Conservation (phyloP, 192 early-diverging fungal species). For the Mortierella antarctica region DNA sequence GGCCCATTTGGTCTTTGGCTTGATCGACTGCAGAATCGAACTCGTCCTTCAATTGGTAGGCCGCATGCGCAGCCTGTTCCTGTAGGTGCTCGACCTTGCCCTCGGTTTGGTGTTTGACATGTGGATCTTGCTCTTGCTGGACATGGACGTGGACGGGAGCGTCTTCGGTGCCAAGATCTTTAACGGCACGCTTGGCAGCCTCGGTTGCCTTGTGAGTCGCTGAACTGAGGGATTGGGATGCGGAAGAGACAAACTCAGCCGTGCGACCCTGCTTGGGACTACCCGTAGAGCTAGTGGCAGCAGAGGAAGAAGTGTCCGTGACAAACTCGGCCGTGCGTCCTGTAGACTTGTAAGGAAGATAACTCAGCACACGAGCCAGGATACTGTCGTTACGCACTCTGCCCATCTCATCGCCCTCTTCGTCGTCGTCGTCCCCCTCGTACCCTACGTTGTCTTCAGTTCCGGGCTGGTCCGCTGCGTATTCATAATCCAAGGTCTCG, state of each 20-base stretch:
- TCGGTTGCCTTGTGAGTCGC: not conserved
- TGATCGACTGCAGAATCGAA: not conserved
- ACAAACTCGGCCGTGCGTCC: not conserved
- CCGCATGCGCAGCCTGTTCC: not conserved
- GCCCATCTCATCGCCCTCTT: constrained; percentile 3
- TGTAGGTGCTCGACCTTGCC: not conserved
- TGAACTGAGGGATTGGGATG: not conserved
- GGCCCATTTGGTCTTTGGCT: too few relatives aligned
- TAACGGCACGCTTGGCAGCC: not conserved
- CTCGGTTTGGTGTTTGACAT: not conserved
- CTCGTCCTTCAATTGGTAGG: not conserved
- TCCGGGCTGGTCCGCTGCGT: too few relatives aligned
- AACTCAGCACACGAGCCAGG: not conserved
- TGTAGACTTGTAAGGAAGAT: not conserved
- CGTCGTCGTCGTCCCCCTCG: not conserved
- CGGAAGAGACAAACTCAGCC: not conserved
- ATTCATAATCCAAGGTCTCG: not conserved
- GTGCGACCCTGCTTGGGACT: too few relatives aligned
- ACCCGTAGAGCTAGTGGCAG: too few relatives aligned
- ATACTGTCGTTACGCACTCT: not conserved
- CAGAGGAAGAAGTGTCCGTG: too few relatives aligned
- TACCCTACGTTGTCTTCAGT: not conserved
- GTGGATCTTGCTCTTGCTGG: not conserved
- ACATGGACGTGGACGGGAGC: not conserved
- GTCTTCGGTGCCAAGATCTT: not conserved